Base-by-base conservation (phyloP, 805 yeast genomes). In the Ogataea pini region DNA sequence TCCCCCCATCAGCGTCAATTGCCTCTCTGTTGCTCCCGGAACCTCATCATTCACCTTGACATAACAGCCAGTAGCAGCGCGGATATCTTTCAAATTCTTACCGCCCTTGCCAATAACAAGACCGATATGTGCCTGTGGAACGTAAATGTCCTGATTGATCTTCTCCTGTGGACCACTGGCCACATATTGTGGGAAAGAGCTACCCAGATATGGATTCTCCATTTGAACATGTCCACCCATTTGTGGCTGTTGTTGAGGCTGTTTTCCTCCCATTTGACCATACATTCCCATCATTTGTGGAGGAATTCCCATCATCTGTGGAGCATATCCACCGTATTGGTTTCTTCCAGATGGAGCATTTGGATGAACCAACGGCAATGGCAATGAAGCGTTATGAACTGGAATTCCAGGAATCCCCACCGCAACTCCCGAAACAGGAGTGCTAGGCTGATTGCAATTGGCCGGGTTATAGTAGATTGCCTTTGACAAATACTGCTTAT, bases 81-180 rank as follows among this genome's bases (percentile, higher is more conserved):
- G 77, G 42, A 89, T 83, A 52, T 86, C 89, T 59, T 83, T 85
- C 49, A 89, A 84, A 57, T 84, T 86, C 59, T 85, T 81, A 16
- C 96, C 96, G 27, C 89, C 89, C 66, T 83, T 87, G 1, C 96
- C 96, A 50, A 89, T 89, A 22, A 89, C 83, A 33, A 87, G 79
- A 1, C 96, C 96, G 33, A 89, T 90, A 65, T 77, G 85, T 31
- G 80, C 79, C 61, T 84, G 83, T 19, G 95, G 90, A 37, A 89
- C 89, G 55, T 71, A 83, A 3, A 89, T 73, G 50, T 85, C 91
- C 65, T 86, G 88, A 46, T 81, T 77, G 46, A 78, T 73, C 58
- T 78, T 78, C 57, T 78, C 86, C 36, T 78, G 63, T 14, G 55
- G 45, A 8, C 55, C 56, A 10, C 54, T 49, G 7, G 27, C 43